Conservation (phyloP, 2,329 filamentous ascomycete species). For the Gaeumannomyces sp. region DNA sequence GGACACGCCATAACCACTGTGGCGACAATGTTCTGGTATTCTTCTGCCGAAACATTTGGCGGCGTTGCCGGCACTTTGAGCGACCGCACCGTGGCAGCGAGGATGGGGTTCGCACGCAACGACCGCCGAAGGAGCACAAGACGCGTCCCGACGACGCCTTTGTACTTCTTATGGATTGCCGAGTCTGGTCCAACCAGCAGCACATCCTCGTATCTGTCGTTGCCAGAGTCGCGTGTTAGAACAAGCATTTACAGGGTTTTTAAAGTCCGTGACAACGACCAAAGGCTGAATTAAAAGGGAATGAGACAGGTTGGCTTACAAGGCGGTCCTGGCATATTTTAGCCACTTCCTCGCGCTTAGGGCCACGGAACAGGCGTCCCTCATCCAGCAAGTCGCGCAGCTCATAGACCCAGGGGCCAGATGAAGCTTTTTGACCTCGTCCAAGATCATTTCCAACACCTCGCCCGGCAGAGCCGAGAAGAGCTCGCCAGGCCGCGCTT, state of each 20-base stretch:
- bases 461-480: constrained; percentile 53
- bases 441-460: constrained; percentile 51
- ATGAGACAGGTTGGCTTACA: constrained; percentile 22
- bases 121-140: constrained; percentile 53
- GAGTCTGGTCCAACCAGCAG: constrained; percentile 54
- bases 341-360: constrained; percentile 46
- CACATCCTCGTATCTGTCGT: constrained; percentile 44
- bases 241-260: background rate
- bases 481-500: constrained; percentile 40
- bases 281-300: too few relatives aligned
- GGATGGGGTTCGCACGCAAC: constrained; percentile 43
- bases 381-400: constrained; percentile 61
- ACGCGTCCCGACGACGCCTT: constrained; percentile 41
- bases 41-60: constrained; percentile 32
- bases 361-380: constrained; percentile 48
- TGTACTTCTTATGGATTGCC: constrained; percentile 41
- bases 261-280: too few relatives aligned
- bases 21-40: constrained; percentile 53
- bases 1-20: constrained; percentile 60
- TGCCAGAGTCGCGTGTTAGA: background rate
- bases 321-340: constrained; percentile 40
- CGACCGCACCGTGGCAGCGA: constrained; percentile 49
- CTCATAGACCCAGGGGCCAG: constrained; percentile 40
- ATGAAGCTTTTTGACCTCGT: constrained; percentile 46
- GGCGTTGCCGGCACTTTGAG: constrained; percentile 49